phyloP scores from a whole-genome alignment of 2,329 filamentous ascomycete species.

The Rugonectria rugulosa region DNA sequence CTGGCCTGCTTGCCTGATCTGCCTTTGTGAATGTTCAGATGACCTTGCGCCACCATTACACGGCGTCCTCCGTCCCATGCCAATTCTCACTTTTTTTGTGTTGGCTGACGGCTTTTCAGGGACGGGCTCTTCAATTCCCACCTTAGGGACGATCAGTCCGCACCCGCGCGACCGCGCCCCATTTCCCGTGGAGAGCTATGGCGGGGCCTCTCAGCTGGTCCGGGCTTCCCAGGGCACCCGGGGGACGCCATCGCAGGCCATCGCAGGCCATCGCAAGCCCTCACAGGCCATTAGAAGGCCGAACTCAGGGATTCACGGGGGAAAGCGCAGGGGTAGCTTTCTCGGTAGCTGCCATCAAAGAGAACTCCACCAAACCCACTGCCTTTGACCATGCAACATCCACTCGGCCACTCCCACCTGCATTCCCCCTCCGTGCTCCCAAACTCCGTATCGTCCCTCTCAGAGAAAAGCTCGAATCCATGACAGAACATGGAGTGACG shows the following conservation, averaged over 20 bases:
- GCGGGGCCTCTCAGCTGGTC: slow-evolving; percentile 34
- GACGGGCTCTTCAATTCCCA: slow-evolving; percentile 18
- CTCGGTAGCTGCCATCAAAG: slow-evolving; percentile 25
- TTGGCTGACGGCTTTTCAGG: slow-evolving; percentile 9
- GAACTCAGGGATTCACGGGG: slow-evolving; percentile 29
- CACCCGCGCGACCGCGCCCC: slow-evolving; percentile 26
- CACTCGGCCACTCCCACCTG: slow-evolving; percentile 7
- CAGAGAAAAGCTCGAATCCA: neutral
- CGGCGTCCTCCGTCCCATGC: slow-evolving; percentile 11
- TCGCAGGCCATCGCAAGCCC: no score
- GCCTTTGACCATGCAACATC: slow-evolving; percentile 25
- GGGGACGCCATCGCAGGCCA: slow-evolving; percentile 20
- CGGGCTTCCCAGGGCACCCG: slow-evolving; percentile 23
- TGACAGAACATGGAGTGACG: neutral
- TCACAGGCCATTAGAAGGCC: no score
- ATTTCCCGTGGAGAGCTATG: slow-evolving; percentile 35
- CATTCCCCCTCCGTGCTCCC: slow-evolving; percentile 3
- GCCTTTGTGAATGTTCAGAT: slow-evolving; percentile 16
- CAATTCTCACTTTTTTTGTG: slow-evolving; percentile 15
- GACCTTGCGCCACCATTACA: slow-evolving; percentile 18
- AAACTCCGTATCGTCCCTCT: neutral
- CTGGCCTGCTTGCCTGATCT: no score
- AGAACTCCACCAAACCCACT: slow-evolving; percentile 1
- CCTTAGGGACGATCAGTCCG: slow-evolving; percentile 31
- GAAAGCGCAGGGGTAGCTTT: slow-evolving; percentile 35